Evolutionary conservation across 257 asterid species (phyloP).

Genomic region (Eucommia ulmoides): DNA sequence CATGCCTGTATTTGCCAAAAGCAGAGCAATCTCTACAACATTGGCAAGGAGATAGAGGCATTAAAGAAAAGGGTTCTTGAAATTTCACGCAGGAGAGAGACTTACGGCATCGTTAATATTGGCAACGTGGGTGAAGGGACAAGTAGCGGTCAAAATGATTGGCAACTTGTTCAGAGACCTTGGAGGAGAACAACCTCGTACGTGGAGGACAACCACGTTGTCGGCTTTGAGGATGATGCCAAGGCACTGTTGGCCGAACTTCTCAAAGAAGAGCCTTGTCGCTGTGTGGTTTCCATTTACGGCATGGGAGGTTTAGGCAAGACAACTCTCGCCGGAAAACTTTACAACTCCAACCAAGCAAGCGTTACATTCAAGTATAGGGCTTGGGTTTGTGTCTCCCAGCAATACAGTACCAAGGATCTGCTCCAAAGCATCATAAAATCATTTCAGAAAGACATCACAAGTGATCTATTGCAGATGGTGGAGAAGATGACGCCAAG

Average conservation of each 20-base stretch:
- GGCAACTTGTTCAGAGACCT: background rate
- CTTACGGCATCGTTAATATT: too few relatives aligned
- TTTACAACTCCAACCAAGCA: too few relatives aligned
- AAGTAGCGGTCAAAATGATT: too few relatives aligned
- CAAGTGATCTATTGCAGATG: background rate
- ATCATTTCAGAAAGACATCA: background rate
- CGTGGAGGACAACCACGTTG: background rate
- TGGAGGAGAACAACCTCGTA: slow-evolving; percentile 7
- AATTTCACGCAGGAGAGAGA: too few relatives aligned
- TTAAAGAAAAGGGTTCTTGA: slow-evolving; percentile 3
- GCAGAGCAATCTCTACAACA: background rate
- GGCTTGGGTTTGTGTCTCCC: slow-evolving; percentile 11
- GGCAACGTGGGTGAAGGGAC: too few relatives aligned
- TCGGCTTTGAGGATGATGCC: too few relatives aligned
- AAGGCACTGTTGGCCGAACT: slow-evolving; percentile 2
- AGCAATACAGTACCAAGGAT: slow-evolving; percentile 1
- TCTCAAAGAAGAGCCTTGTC: slow-evolving; percentile 1
- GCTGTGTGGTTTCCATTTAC: too few relatives aligned
- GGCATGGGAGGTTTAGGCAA: too few relatives aligned
- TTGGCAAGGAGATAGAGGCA: background rate
- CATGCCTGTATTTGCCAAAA: too few relatives aligned
- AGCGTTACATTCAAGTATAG: slow-evolving; percentile 1
- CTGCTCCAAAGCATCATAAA: background rate
- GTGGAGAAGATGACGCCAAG: background rate
- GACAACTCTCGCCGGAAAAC: too few relatives aligned